Evolutionary conservation across 257 asterid species (phyloP), one percentile per base, ranked within the genome.

Genomic region (Solanum dulcamara): DNA sequence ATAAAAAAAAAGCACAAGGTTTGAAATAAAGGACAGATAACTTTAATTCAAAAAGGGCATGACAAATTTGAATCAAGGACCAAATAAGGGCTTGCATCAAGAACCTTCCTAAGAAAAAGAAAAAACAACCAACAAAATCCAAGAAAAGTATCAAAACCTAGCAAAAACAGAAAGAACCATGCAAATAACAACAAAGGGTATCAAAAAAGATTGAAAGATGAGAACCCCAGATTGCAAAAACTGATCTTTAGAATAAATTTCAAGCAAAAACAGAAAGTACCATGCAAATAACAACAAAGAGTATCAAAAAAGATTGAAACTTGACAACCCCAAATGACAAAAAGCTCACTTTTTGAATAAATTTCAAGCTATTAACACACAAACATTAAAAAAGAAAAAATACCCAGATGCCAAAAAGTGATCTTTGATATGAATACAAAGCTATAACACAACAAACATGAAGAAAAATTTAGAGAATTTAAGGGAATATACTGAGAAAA

Each of bases 321-420:
- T 28, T 9, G 26, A 20, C 3, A 79, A 79, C 64, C 83, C 83
- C 83, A 79, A n/a, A 79, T 79, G 84, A 62, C 86, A 88, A 87
- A 90, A 89, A 77, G 84, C 64, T 60, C 86, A 83, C 85, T 87
- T 91, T 85, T 74, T 42, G 48, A 83, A 74, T 37, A 20, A 87
- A 83, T 40, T 66, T 14, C 81, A 85, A 51, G 77, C 33, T 15
- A 81, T 42, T 30, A 84, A 46, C 67, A 42, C 57, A 84, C 81
- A 79, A 67, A 85, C 68, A 64, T 51, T 7, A 37, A 6, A 55
- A 70, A 4, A 55, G 86, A 62, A 51, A 55, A 92, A 89, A 18
- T n/a, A 35, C 88, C 88, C 89, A 87, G 93, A 88, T 59, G 85
- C 84, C 89, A 89, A 89, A 90, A 89, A 81, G 87, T 68, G 68